Percentiles rank a stretch among this genome's conserved stretches.
These are phyloP conservation scores for Drechslerella stenobrocha DNA, from an alignment of 2,329 filamentous ascomycete genomes.

Conservation along the genomic window DNA sequence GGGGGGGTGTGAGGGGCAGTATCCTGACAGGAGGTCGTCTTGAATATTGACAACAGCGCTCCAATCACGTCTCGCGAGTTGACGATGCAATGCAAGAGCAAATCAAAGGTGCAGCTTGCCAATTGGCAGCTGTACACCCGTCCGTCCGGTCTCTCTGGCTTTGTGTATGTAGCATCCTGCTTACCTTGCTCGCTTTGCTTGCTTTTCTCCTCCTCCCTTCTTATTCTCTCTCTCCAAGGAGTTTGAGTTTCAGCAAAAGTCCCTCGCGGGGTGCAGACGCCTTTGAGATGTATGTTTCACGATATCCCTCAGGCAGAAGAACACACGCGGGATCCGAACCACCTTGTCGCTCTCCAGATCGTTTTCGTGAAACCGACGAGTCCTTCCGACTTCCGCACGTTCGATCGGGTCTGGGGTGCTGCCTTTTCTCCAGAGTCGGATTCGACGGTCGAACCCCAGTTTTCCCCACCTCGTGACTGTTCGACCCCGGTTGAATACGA, in stretches of 20 bases:
- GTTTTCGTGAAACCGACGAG: neutral
- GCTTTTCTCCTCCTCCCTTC: neutral
- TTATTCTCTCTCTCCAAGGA: conserved; percentile 13
- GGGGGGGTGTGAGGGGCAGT: neutral
- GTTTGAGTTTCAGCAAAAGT: conserved; percentile 37
- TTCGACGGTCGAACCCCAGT: conserved; percentile 11
- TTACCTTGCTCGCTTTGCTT: conserved; percentile 27
- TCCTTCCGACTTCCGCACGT: neutral
- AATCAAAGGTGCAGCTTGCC: conserved; percentile 48
- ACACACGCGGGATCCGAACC: neutral
- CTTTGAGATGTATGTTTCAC: conserved; percentile 40
- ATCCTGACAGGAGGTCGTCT: conserved; percentile 6
- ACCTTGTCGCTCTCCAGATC: neutral
- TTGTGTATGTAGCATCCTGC: conserved; percentile 1
- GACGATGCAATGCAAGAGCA: conserved; percentile 22
- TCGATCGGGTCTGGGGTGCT: neutral
- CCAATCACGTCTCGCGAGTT: conserved; percentile 37
- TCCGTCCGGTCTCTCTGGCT: neutral
- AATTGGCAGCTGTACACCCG: conserved; percentile 45
- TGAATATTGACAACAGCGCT: conserved; percentile 20
- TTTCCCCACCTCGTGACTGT: conserved; percentile 36
- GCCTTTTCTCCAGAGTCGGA: conserved; percentile 35
- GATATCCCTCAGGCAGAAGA: conserved; percentile 46
- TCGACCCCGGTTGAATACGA: conserved; percentile 45
- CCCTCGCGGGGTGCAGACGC: conserved; percentile 32